Percentiles rank a stretch among this genome's conserved stretches.
phyloP scores from a whole-genome alignment of 2,329 filamentous ascomycete genomes.

The Emericellopsis atlantica region DNA sequence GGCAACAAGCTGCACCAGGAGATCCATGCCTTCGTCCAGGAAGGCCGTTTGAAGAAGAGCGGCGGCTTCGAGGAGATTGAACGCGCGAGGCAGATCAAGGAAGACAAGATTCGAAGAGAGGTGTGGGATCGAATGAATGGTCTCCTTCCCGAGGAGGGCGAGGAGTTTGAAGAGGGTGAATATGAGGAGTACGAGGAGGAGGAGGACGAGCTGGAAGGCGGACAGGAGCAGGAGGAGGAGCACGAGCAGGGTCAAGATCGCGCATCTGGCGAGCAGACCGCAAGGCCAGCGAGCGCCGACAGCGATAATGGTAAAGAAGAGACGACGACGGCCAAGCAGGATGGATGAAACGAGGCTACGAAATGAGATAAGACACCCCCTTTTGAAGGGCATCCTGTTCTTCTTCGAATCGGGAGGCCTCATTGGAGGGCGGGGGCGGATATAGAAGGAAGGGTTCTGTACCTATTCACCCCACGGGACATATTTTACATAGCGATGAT shows the following conservation, averaged over 20 bases:
- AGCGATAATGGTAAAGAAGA: neutral
- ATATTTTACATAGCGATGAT: neutral
- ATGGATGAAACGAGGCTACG: neutral
- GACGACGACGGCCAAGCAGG: neutral
- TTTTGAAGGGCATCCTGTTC: no score
- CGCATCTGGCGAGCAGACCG: no score
- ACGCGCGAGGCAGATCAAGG: slow-evolving; percentile 68
- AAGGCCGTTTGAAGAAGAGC: slow-evolving; percentile 89
- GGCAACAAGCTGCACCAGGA: slow-evolving; percentile 76
- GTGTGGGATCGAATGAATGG: slow-evolving; percentile 59
- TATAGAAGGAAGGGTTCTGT: neutral
- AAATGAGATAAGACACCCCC: neutral
- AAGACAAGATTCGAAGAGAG: slow-evolving; percentile 75
- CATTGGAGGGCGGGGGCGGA: neutral
- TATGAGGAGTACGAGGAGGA: slow-evolving; percentile 9
- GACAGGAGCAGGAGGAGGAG: slow-evolving; percentile 4
- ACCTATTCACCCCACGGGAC: neutral
- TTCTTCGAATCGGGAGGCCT: neutral
- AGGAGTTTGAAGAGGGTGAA: slow-evolving; percentile 9
- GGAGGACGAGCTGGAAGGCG: slow-evolving; percentile 1
- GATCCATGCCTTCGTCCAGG: slow-evolving; percentile 70
- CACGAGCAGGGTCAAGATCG: slow-evolving; percentile 2
- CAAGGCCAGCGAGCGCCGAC: no score
- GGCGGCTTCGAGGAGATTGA: slow-evolving; percentile 93
- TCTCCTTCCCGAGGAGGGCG: slow-evolving; percentile 24